Evolutionary conservation across 257 asterid genomes (phyloP).

Genomic region (Haberlea rhodopensis): DNA sequence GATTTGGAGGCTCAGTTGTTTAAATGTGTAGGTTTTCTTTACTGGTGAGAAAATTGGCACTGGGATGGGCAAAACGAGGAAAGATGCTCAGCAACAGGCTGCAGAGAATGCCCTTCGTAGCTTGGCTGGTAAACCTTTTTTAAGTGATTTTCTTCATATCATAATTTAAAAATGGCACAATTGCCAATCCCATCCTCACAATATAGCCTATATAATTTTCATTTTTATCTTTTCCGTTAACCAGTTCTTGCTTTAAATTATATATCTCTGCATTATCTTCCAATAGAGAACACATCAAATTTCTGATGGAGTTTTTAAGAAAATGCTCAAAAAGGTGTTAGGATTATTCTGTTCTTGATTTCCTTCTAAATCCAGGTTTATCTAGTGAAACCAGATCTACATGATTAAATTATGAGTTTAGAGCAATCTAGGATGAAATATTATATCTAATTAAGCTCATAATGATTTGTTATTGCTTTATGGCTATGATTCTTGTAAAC

Average conservation of each 20-base stretch:
- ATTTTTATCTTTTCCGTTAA: background rate
- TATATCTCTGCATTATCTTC: background rate
- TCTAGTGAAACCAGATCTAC: background rate
- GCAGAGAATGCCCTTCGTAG: conserved; percentile 88
- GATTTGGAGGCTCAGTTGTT: conserved; percentile 31
- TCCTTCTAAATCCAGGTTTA: background rate
- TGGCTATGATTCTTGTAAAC: background rate
- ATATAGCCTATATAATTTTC: background rate
- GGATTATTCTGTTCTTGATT: background rate
- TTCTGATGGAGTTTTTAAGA: no score
- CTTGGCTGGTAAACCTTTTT: conserved; percentile 67
- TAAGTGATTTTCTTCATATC: background rate
- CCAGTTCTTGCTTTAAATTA: no score
- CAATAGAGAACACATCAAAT: background rate
- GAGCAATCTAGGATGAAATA: background rate
- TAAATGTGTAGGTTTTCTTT: conserved; percentile 61
- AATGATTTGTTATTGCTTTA: background rate
- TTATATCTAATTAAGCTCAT: background rate
- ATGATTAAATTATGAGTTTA: background rate
- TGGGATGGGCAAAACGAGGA: conserved; percentile 90
- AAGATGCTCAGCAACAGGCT: conserved; percentile 97
- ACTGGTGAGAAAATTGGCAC: conserved; percentile 80
- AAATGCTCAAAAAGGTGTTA: background rate
- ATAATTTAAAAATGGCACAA: background rate
- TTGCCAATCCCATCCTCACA: background rate